These are phyloP conservation scores for Lasiosphaeria ovina DNA, from an alignment of 495 filamentous ascomycete species.

Conservation along the genomic window DNA sequence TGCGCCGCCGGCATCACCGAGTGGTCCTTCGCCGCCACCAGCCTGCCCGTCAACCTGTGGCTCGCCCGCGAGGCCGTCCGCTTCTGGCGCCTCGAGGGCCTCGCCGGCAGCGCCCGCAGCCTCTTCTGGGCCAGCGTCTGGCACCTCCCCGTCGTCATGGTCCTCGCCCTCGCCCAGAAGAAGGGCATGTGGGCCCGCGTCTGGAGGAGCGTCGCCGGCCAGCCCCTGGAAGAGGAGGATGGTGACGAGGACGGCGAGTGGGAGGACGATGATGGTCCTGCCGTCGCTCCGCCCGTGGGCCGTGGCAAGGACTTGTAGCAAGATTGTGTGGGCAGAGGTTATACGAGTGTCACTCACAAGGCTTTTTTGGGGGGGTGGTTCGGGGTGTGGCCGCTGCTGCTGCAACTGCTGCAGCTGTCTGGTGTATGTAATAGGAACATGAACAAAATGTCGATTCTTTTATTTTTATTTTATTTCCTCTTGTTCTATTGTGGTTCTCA, in stretches of 20 bases:
- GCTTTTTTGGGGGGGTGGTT: background rate
- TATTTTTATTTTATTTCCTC: too few species aligned
- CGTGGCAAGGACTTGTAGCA: background rate
- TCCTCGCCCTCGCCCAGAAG: slow-evolving; percentile 89
- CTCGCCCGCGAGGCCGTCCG: slow-evolving; percentile 73
- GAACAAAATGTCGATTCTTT: too few species aligned
- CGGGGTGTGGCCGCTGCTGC: too few species aligned
- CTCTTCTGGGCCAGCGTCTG: slow-evolving; percentile 98
- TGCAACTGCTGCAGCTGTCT: too few species aligned
- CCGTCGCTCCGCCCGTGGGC: background rate
- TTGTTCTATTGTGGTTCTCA: too few species aligned
- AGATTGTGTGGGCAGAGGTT: background rate
- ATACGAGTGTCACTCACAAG: background rate
- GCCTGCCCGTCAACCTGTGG: slow-evolving; percentile 82
- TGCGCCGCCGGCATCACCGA: slow-evolving; percentile 84
- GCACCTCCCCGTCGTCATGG: slow-evolving; percentile 89
- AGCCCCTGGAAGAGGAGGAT: slow-evolving; percentile 44
- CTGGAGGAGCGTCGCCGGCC: slow-evolving; percentile 66
- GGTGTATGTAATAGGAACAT: too few species aligned
- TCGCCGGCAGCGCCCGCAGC: slow-evolving; percentile 75
- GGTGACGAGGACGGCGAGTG: slow-evolving; percentile 48
- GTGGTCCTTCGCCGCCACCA: slow-evolving; percentile 78
- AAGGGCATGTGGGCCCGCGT: slow-evolving; percentile 89
- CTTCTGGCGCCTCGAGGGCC: slow-evolving; percentile 78
- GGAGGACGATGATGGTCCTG: slow-evolving; percentile 19